Percentiles rank a stretch among this genome's conserved stretches.
phyloP scores from a whole-genome alignment of 164 flowering plant species.

The Hamamelis virginiana region DNA sequence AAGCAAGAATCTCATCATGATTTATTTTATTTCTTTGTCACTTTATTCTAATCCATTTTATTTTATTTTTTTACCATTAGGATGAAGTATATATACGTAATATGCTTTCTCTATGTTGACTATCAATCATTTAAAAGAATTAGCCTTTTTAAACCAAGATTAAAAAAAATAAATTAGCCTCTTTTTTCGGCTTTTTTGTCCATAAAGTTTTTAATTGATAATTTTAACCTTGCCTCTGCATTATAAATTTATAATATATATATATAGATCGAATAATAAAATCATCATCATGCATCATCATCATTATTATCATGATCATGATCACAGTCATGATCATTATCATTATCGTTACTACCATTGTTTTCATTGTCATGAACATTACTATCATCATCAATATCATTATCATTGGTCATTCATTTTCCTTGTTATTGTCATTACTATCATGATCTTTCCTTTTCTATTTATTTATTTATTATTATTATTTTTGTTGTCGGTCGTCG shows the following conservation, averaged over 20 bases:
- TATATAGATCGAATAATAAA: no score
- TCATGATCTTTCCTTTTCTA: not conserved
- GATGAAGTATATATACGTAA: conserved; percentile 3
- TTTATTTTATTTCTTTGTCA: conserved; percentile 8
- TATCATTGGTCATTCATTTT: conserved; percentile 1
- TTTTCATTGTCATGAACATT: not conserved
- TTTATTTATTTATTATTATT: no score
- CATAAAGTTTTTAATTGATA: no score
- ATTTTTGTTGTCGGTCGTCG: not conserved
- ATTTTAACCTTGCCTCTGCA: no score
- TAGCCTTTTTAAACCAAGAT: no score
- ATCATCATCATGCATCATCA: not conserved
- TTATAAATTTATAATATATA: no score
- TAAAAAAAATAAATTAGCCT: no score
- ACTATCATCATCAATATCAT: conserved; percentile 3
- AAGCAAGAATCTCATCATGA: conserved; percentile 19
- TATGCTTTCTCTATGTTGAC: conserved; percentile 14
- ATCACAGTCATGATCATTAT: conserved; percentile 1
- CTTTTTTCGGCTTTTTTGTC: no score
- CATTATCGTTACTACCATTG: not conserved
- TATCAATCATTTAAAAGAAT: conserved; percentile 10
- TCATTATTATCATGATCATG: not conserved
- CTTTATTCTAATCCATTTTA: conserved; percentile 16
- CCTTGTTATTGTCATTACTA: not conserved
- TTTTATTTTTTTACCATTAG: not conserved